Evolutionary conservation across 192 early-diverging fungal genomes (phyloP).

Genomic region (Entomortierella lignicola): DNA sequence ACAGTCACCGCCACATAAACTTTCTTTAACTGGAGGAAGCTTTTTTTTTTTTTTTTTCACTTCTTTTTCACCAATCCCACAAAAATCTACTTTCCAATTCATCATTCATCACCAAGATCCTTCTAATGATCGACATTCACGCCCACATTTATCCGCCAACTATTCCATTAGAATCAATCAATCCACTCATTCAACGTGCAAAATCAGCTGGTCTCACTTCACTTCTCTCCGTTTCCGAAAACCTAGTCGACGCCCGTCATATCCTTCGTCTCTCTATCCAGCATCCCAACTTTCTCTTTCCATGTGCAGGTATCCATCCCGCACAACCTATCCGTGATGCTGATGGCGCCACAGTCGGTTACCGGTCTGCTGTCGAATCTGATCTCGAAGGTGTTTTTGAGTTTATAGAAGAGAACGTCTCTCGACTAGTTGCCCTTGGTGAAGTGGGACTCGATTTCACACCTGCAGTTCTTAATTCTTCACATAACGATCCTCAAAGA

Average conservation of each 20-base stretch:
- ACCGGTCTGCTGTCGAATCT: slow-evolving; percentile 43
- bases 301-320: slow-evolving; percentile 66
- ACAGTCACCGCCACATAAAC: too few species aligned
- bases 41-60: too few species aligned
- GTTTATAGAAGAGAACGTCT: slow-evolving; percentile 53
- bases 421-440: slow-evolving; percentile 51
- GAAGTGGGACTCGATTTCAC: slow-evolving; percentile 68
- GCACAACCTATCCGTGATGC: slow-evolving; percentile 54
- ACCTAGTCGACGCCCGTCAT: slow-evolving; percentile 58
- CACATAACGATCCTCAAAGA: slow-evolving; percentile 32
- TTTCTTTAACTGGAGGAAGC: too few species aligned
- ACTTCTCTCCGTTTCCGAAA: slow-evolving; percentile 67
- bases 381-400: slow-evolving; percentile 58
- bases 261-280: slow-evolving; percentile 50
- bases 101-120: neutral
- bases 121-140: slow-evolving; percentile 63
- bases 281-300: slow-evolving; percentile 53
- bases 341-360: slow-evolving; percentile 41
- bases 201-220: slow-evolving; percentile 49
- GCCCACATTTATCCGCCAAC: slow-evolving; percentile 62
- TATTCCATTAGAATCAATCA: slow-evolving; percentile 50
- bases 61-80: too few species aligned
- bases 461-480: slow-evolving; percentile 49
- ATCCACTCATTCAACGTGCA: slow-evolving; percentile 49
- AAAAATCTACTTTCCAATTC: neutral